Evolutionary conservation across 495 filamentous ascomycete genomes (phyloP).

Genomic region (Lepraria neglecta): DNA sequence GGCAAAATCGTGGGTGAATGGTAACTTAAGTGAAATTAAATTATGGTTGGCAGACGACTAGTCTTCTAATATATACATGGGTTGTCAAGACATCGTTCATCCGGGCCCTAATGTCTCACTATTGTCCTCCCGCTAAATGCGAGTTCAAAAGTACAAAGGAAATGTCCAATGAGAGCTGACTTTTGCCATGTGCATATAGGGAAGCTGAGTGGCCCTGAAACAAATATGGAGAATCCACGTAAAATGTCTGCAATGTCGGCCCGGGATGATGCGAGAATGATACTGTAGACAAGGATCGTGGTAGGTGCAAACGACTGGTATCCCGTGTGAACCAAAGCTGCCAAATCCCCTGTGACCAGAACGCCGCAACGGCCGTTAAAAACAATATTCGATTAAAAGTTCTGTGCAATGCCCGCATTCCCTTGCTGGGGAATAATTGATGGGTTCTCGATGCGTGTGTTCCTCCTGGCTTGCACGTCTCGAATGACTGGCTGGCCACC

Average conservation of each 20-base stretch:
- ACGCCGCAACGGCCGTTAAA: conserved; percentile 6
- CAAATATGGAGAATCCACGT: conserved; percentile 1
- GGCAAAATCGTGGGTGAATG: background rate
- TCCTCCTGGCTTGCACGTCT: conserved; percentile 85
- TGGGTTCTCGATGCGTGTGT: conserved; percentile 89
- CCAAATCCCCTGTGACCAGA: conserved; percentile 6
- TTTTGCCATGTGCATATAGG: conserved; percentile 16
- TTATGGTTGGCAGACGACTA: conserved; percentile 7
- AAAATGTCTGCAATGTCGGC: conserved; percentile 2
- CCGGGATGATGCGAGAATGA: conserved; percentile 9
- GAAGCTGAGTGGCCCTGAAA: background rate
- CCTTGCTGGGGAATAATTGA: conserved; percentile 79
- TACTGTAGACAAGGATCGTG: conserved; percentile 10
- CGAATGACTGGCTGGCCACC: conserved; percentile 74
- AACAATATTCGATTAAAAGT: conserved; percentile 56
- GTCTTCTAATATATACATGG: conserved; percentile 9
- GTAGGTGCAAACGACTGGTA: conserved; percentile 17
- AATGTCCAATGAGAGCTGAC: background rate
- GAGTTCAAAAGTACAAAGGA: background rate
- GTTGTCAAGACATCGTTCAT: background rate
- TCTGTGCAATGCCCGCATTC: conserved; percentile 94
- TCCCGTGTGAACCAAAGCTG: conserved; percentile 11
- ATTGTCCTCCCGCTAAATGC: conserved; percentile 3
- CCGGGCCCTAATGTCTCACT: background rate
- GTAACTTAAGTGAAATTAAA: background rate